phyloP scores from a whole-genome alignment of 2,329 filamentous ascomycete genomes.

The Teratosphaeria epicoccoides region DNA sequence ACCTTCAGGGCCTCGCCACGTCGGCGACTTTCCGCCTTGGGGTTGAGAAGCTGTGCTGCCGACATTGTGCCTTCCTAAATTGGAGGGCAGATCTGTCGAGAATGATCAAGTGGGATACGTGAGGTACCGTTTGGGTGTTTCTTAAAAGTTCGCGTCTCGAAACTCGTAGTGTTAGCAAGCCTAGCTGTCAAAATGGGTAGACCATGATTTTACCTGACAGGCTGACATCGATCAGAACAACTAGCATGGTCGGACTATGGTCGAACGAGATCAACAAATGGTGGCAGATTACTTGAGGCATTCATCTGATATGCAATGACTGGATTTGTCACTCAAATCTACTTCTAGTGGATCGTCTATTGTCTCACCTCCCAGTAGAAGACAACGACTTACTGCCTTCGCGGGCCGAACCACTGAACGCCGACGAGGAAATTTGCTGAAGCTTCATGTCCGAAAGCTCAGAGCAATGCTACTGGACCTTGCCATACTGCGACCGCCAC shows the following conservation, averaged over 20 bases:
- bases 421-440: neutral
- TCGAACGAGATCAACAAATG: neutral
- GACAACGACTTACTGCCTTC: neutral
- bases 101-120: no score
- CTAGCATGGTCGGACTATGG: no score
- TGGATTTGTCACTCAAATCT: no score
- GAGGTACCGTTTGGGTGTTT: neutral
- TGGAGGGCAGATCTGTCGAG: neutral
- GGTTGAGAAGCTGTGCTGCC: slow-evolving; percentile 94
- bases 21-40: slow-evolving; percentile 95
- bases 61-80: slow-evolving; percentile 55
- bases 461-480: neutral
- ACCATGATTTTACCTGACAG: no score
- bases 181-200: neutral
- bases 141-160: neutral
- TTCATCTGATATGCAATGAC: no score
- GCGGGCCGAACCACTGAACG: neutral
- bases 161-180: neutral
- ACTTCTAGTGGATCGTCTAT: no score
- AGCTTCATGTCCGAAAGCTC: neutral
- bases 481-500: neutral
- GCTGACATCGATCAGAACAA: no score
- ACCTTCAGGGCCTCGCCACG: slow-evolving; percentile 65
- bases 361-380: no score
- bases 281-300: no score